A percentile compares a stretch with the other conserved stretches of the same genome.
Conservation (phyloP, 2,329 filamentous ascomycete genomes). For the Fusarium irregulare region DNA sequence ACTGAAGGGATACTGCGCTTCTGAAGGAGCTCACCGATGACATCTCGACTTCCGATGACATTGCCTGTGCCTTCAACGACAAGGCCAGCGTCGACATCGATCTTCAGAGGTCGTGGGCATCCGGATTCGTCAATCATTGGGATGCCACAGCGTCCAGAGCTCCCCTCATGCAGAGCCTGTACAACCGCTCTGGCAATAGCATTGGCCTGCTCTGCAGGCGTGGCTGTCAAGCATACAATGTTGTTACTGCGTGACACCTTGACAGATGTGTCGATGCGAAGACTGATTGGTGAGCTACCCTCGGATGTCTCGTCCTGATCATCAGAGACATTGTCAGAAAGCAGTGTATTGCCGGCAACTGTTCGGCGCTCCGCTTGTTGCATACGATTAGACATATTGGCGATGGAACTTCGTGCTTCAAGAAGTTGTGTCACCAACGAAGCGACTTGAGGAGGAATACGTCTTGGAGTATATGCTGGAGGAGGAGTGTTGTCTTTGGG, state of each 20-base stretch:
- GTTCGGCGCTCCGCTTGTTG: slow-evolving; percentile 14
- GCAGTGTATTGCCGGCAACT: slow-evolving; percentile 11
- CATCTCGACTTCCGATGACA: slow-evolving; percentile 53
- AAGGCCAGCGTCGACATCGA: slow-evolving; percentile 60
- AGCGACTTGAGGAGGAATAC: slow-evolving; percentile 27
- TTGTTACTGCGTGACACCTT: slow-evolving; percentile 61
- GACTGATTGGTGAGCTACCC: slow-evolving; percentile 54
- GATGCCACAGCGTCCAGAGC: slow-evolving; percentile 53
- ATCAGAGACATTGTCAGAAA: slow-evolving; percentile 12
- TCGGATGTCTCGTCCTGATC: slow-evolving; percentile 41
- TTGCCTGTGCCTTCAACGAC: slow-evolving; percentile 59
- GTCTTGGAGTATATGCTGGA: slow-evolving; percentile 48
- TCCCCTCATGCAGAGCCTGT: slow-evolving; percentile 57
- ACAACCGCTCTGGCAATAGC: slow-evolving; percentile 59
- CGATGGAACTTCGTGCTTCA: slow-evolving; percentile 18
- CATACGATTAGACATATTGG: slow-evolving; percentile 9
- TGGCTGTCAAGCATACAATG: slow-evolving; percentile 56
- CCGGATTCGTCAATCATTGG: slow-evolving; percentile 61
- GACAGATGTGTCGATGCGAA: slow-evolving; percentile 62
- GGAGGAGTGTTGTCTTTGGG: slow-evolving; percentile 46
- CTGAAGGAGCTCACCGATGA: slow-evolving; percentile 47
- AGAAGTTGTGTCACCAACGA: slow-evolving; percentile 31
- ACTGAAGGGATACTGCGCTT: slow-evolving; percentile 27
- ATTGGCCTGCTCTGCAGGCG: slow-evolving; percentile 55
- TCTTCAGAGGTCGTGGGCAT: slow-evolving; percentile 54